phyloP scores from a whole-genome alignment of 371 early-diverging fungal genomes.

The Mucor plumbeus region DNA sequence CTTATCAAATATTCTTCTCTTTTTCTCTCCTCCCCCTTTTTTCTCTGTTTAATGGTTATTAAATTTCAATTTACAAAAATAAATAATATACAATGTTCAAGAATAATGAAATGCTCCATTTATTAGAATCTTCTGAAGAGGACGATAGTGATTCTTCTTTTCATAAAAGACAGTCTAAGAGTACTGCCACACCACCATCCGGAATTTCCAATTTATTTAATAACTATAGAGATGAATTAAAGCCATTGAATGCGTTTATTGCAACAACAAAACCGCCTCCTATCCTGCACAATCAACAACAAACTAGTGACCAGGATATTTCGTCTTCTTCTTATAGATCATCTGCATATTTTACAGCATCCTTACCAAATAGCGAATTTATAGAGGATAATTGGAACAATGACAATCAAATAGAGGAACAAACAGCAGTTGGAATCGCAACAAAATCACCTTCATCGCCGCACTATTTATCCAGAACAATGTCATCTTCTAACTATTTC shows the following conservation, averaged over 20 bases:
- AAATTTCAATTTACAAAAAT: not conserved
- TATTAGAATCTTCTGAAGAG: not conserved
- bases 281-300: not conserved
- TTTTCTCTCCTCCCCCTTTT: not conserved
- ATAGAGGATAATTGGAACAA: not conserved
- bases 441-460: not conserved
- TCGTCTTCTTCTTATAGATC: slow-evolving; percentile 10
- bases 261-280: slow-evolving; percentile 8
- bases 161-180: not conserved
- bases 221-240: not conserved
- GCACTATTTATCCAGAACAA: slow-evolving; percentile 14
- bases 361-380: slow-evolving; percentile 4
- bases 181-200: not conserved
- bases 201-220: slow-evolving; percentile 6
- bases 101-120: not conserved
- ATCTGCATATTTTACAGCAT: slow-evolving; percentile 16
- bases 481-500: slow-evolving; percentile 15
- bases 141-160: not conserved
- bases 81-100: not conserved
- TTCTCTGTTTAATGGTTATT: not conserved
- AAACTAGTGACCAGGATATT: not conserved
- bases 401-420: too few relatives aligned
- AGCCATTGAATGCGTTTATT: slow-evolving; percentile 11
- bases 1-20: not conserved
- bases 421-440: not conserved